phyloP scores from a whole-genome alignment of 1,284 basidiomycete genomes.

The Irpex sp. region DNA sequence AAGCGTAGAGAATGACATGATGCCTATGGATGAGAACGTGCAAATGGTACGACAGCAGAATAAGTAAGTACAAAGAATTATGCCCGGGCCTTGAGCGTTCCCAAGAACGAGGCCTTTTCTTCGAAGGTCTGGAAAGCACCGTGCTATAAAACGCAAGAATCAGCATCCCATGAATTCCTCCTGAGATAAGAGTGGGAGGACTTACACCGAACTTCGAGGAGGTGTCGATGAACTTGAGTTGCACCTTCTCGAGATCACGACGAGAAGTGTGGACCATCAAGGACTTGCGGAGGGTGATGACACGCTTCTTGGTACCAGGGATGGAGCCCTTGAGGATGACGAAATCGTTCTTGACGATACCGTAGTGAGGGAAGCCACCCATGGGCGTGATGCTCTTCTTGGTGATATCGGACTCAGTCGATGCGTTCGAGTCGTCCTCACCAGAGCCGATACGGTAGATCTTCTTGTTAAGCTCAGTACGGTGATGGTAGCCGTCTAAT shows the following conservation, averaged over 20 bases:
- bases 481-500: slow-evolving; percentile 96
- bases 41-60: slow-evolving; percentile 13
- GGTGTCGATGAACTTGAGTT: slow-evolving; percentile 99
- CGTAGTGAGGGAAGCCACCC: slow-evolving; percentile 99
- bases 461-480: slow-evolving; percentile 98
- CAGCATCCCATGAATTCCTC: neutral
- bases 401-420: slow-evolving; percentile 92
- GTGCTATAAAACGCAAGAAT: slow-evolving; percentile 49
- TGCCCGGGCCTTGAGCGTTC: slow-evolving; percentile 81
- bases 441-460: slow-evolving; percentile 94
- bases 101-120: slow-evolving; percentile 95
- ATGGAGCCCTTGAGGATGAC: slow-evolving; percentile 93
- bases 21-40: slow-evolving; percentile 25
- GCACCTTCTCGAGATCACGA: slow-evolving; percentile 93
- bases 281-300: slow-evolving; percentile 89
- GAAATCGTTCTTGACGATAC: slow-evolving; percentile 98
- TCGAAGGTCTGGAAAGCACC: slow-evolving; percentile 94
- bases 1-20: slow-evolving; percentile 31
- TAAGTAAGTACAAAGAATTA: slow-evolving; percentile 33
- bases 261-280: slow-evolving; percentile 87
- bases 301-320: slow-evolving; percentile 97
- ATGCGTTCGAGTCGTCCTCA: slow-evolving; percentile 79
- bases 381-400: slow-evolving; percentile 96
- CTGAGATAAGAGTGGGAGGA: slow-evolving; percentile 15
- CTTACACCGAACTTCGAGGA: slow-evolving; percentile 91